A percentile compares a stretch with the other conserved stretches of the same genome.
Conservation (phyloP, 257 asterid species). For the Paraleonurus japonicus region DNA sequence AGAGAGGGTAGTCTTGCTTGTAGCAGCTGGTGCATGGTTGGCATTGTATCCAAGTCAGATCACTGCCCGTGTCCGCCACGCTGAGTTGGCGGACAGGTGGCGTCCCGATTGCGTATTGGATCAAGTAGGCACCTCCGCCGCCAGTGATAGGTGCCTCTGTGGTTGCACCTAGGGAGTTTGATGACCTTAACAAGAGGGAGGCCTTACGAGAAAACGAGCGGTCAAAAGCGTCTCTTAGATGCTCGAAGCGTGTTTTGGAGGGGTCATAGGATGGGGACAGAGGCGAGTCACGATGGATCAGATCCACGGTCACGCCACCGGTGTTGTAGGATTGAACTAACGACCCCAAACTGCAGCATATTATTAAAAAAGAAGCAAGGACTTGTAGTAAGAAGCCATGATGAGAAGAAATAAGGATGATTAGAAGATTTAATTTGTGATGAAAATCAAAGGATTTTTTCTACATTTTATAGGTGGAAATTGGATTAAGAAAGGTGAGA, state of each 20-base stretch:
- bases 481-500: too few species aligned
- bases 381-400: not conserved
- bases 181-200: not conserved
- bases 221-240: not conserved
- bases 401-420: too few species aligned
- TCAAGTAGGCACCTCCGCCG: not conserved
- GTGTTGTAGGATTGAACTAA: not conserved
- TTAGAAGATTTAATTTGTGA: too few species aligned
- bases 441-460: not conserved
- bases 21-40: not conserved
- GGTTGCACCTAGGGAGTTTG: not conserved
- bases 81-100: not conserved
- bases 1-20: not conserved
- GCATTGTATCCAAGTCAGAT: not conserved
- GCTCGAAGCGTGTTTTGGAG: not conserved
- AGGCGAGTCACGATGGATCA: conserved; percentile 48
- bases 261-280: conserved; percentile 27
- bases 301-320: conserved; percentile 49
- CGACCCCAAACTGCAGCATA: not conserved
- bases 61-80: not conserved
- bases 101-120: not conserved
- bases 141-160: not conserved
- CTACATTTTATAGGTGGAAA: too few species aligned
- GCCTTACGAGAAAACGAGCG: conserved; percentile 34
- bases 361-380: not conserved